These are phyloP conservation scores for Mycena filopes DNA, from an alignment of 768 basidiomycete species.

Conservation along the genomic window DNA sequence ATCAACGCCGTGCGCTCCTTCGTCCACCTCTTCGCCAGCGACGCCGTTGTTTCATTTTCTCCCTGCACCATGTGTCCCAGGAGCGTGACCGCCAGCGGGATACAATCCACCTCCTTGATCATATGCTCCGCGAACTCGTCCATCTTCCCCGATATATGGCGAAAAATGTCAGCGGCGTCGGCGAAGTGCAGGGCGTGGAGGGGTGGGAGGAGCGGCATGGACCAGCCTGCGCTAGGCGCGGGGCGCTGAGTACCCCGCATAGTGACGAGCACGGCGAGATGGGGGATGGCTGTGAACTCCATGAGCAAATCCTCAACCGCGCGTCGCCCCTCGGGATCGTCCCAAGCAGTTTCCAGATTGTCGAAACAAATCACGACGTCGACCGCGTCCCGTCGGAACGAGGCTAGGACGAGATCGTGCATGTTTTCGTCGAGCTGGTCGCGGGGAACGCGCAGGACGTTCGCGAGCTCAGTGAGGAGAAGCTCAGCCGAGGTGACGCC, in stretches of 20 bases:
- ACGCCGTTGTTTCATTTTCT: conserved; percentile 33
- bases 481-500: conserved; percentile 34
- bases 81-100: conserved; percentile 32
- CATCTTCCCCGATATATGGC: conserved; percentile 30
- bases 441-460: conserved; percentile 31
- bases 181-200: conserved; percentile 28
- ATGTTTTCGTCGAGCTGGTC: conserved; percentile 34
- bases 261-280: conserved; percentile 25
- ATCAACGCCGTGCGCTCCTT: conserved; percentile 33
- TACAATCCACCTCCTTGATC: conserved; percentile 33
- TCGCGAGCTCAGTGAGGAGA: conserved; percentile 34
- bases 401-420: conserved; percentile 30
- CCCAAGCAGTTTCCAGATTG: conserved; percentile 34
- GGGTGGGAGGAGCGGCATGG: conserved; percentile 26
- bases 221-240: conserved; percentile 30
- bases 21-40: conserved; percentile 33
- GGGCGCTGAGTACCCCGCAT: conserved; percentile 34
- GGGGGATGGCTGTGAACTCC: conserved; percentile 27
- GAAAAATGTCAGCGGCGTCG: conserved; percentile 29
- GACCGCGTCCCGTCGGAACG: conserved; percentile 21
- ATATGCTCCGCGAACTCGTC: conserved; percentile 31
- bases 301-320: conserved; percentile 29
- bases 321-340: conserved; percentile 19
- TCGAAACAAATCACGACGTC: conserved; percentile 33
- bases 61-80: conserved; percentile 33